These are phyloP conservation scores for Mikania micrantha DNA, from an alignment of 129 eudicot species.

Conservation along the genomic window DNA sequence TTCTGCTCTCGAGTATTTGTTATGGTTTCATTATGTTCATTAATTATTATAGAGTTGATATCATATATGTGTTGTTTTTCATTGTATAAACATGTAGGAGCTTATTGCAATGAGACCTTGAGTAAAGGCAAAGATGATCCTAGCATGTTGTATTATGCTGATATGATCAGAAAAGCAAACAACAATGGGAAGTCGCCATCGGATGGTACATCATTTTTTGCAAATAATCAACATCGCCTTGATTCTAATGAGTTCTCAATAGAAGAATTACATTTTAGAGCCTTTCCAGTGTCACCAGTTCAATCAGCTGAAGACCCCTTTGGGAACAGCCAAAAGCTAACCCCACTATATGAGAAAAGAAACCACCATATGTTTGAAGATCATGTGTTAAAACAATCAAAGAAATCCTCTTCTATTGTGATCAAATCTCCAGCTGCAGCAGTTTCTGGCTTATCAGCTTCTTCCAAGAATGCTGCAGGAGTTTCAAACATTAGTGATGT, in stretches of 20 bases:
- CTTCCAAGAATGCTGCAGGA: neutral
- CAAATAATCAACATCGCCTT: neutral
- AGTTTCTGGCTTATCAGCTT: neutral
- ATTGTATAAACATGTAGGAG: constrained; percentile 24
- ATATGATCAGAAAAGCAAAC: constrained; percentile 29
- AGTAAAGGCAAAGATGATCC: constrained; percentile 20
- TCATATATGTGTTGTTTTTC: neutral
- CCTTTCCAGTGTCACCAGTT: constrained; percentile 12
- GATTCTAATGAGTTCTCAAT: constrained; percentile 18
- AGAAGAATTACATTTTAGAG: neutral
- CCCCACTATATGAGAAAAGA: constrained; percentile 16
- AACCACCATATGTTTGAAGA: constrained; percentile 21
- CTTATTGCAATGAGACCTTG: constrained; percentile 8
- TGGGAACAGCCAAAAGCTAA: constrained; percentile 19
- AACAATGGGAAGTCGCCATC: constrained; percentile 8
- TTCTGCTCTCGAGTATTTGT: neutral
- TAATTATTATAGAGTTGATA: neutral
- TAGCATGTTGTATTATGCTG: constrained; percentile 10
- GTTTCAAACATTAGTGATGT: neutral
- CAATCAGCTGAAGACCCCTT: constrained; percentile 23
- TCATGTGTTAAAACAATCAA: constrained; percentile 10
- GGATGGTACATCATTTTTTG: constrained; percentile 18
- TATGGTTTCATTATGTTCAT: neutral
- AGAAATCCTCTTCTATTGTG: constrained; percentile 33
- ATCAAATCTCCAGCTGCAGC: constrained; percentile 34